phyloP scores from a whole-genome alignment of 2,329 filamentous ascomycete species.

The Sporothrix luriei region DNA sequence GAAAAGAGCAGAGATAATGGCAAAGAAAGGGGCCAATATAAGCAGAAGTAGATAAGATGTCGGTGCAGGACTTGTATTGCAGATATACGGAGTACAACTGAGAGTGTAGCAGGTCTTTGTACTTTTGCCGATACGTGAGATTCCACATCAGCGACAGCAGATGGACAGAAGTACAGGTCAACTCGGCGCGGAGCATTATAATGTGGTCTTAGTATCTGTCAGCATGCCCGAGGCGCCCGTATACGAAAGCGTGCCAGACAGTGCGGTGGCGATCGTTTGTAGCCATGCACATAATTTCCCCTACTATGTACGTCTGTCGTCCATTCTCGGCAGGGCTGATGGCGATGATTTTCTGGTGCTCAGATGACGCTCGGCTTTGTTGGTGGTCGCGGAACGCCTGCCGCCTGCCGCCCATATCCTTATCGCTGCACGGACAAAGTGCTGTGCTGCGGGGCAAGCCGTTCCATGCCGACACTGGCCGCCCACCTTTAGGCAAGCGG shows the following conservation, averaged over 20 bases:
- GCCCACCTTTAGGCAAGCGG: slow-evolving; percentile 33
- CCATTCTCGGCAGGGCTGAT: neutral
- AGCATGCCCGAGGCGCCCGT: neutral
- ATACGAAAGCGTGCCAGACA: slow-evolving; percentile 5
- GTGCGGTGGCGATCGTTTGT: neutral
- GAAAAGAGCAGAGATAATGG: neutral
- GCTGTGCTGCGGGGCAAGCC: slow-evolving; percentile 22
- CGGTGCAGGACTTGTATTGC: too few species aligned
- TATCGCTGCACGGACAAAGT: slow-evolving; percentile 29
- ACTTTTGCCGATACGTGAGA: neutral
- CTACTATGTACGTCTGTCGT: neutral
- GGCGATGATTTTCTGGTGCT: slow-evolving; percentile 5
- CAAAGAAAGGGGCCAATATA: too few species aligned
- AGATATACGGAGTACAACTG: too few species aligned
- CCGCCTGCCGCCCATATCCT: slow-evolving; percentile 32
- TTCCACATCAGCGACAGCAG: neutral
- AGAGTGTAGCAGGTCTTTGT: too few species aligned
- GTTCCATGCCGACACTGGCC: slow-evolving; percentile 41
- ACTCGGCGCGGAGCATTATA: neutral
- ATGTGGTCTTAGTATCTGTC: neutral
- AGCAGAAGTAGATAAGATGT: too few species aligned
- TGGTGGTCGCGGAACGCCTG: slow-evolving; percentile 32
- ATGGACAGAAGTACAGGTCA: neutral
- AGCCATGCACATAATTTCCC: neutral
- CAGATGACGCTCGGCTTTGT: slow-evolving; percentile 32